Conservation (phyloP, 1,284 basidiomycete species). For the Meira miltonrushii region DNA sequence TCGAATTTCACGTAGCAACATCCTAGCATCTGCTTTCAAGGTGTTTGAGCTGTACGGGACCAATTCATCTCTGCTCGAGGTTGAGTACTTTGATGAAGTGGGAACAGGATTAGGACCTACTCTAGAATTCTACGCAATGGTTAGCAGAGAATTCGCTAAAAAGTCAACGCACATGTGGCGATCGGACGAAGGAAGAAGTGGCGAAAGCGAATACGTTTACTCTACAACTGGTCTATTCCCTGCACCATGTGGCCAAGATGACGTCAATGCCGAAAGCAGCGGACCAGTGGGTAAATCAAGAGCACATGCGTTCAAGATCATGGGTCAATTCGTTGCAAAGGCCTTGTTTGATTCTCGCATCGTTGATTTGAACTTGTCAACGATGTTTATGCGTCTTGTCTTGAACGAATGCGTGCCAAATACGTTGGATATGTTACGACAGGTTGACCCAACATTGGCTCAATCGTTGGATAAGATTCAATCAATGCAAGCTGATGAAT, state of each 20-base stretch:
- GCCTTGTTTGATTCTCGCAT: constrained; percentile 94
- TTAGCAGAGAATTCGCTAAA: constrained; percentile 85
- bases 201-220: constrained; percentile 38
- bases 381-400: constrained; percentile 80
- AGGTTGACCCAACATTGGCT: constrained; percentile 77
- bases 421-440: constrained; percentile 66
- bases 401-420: constrained; percentile 78
- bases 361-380: constrained; percentile 90
- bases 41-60: constrained; percentile 92
- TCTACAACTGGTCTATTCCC: constrained; percentile 82
- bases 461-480: constrained; percentile 76
- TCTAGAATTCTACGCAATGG: constrained; percentile 93
- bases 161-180: constrained; percentile 84
- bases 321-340: constrained; percentile 97
- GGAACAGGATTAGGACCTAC: constrained; percentile 96
- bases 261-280: constrained; percentile 56
- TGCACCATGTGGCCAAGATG: constrained; percentile 62
- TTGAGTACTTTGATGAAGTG: constrained; percentile 98
- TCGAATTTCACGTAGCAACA: constrained; percentile 85
- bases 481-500: constrained; percentile 58
- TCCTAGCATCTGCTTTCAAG: constrained; percentile 94
- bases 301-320: constrained; percentile 68
- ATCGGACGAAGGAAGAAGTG: constrained; percentile 61
- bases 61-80: constrained; percentile 85
- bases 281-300: constrained; percentile 13